Percentiles rank a stretch among this genome's conserved stretches.
Evolutionary conservation across 257 asterid species (phyloP).

Genomic region (Penstemon eatonii): DNA sequence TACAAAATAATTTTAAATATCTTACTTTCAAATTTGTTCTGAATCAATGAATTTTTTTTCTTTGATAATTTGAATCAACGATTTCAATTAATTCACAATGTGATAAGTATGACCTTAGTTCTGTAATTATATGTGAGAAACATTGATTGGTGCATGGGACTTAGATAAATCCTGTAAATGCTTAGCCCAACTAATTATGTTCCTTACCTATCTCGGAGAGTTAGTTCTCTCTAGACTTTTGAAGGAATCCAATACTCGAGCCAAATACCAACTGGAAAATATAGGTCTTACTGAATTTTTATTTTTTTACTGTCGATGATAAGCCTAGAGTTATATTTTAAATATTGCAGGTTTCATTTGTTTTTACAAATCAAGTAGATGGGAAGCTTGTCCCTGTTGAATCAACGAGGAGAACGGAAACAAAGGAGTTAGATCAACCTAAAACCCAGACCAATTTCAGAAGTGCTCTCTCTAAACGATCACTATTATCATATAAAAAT

Average conservation of each 20-base stretch:
- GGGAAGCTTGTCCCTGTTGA: slow-evolving; percentile 93
- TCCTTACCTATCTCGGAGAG: neutral
- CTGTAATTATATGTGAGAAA: neutral
- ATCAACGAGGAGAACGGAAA: slow-evolving; percentile 44
- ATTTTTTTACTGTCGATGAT: slow-evolving; percentile 9
- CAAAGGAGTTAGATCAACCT: slow-evolving; percentile 33
- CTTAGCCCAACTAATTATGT: neutral
- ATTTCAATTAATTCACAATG: neutral
- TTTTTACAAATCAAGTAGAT: slow-evolving; percentile 82
- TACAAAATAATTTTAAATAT: neutral
- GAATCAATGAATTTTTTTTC: neutral
- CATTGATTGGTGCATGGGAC: neutral
- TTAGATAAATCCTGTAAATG: slow-evolving; percentile 7
- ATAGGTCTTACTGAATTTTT: neutral
- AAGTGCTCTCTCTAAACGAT: slow-evolving; percentile 36
- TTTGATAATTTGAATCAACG: neutral
- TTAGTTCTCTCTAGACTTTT: neutral
- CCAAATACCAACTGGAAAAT: slow-evolving; percentile 2
- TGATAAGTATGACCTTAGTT: neutral
- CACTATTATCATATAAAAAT: slow-evolving; percentile 34
- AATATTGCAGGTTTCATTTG: slow-evolving; percentile 79
- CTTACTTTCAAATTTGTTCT: slow-evolving; percentile 6
- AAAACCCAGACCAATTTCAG: slow-evolving; percentile 37
- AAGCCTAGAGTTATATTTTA: slow-evolving; percentile 14
- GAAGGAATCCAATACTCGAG: slow-evolving; percentile 10